Percentiles rank a stretch among this genome's conserved stretches.
These are phyloP conservation scores for Suhomyces tanzawaensis DNA, from an alignment of 805 yeast genomes.

Conservation along the genomic window DNA sequence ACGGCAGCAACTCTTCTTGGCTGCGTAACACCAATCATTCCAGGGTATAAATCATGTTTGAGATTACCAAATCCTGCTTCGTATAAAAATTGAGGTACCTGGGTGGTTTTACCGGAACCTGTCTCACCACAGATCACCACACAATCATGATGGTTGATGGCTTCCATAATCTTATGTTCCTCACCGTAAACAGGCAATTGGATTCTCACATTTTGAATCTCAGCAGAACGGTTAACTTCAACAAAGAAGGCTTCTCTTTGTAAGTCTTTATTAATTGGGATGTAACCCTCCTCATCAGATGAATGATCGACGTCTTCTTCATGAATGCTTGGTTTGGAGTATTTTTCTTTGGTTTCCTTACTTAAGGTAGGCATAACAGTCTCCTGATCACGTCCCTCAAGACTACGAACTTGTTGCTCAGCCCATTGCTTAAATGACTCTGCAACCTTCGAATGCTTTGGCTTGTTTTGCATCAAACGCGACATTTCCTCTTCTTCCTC, in stretches of 20 bases:
- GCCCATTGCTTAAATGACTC: slow-evolving; percentile 88
- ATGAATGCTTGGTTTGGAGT: slow-evolving; percentile 52
- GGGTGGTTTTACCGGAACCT: slow-evolving; percentile 98
- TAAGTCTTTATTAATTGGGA: slow-evolving; percentile 54
- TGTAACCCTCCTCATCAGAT: slow-evolving; percentile 56
- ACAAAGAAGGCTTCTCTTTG: slow-evolving; percentile 66
- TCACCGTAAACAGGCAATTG: slow-evolving; percentile 85
- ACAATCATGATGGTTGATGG: slow-evolving; percentile 87
- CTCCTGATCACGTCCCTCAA: slow-evolving; percentile 55
- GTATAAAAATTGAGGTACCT: slow-evolving; percentile 91
- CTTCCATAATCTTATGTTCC: slow-evolving; percentile 94
- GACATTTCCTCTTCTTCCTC: slow-evolving; percentile 31
- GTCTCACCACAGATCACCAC: slow-evolving; percentile 95
- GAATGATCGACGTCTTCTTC: slow-evolving; percentile 73
- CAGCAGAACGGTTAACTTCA: slow-evolving; percentile 60
- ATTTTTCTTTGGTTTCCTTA: slow-evolving; percentile 42
- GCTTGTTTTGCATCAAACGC: slow-evolving; percentile 36
- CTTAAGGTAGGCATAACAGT: slow-evolving; percentile 46
- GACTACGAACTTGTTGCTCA: slow-evolving; percentile 59
- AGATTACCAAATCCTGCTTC: slow-evolving; percentile 88
- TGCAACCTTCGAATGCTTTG: slow-evolving; percentile 44
- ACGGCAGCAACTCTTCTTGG: slow-evolving; percentile 94
- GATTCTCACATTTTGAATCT: slow-evolving; percentile 65
- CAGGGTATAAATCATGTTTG: slow-evolving; percentile 57
- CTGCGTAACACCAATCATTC: slow-evolving; percentile 95